Conservation (phyloP, 768 basidiomycete genomes). For the Pholiota microspora region DNA sequence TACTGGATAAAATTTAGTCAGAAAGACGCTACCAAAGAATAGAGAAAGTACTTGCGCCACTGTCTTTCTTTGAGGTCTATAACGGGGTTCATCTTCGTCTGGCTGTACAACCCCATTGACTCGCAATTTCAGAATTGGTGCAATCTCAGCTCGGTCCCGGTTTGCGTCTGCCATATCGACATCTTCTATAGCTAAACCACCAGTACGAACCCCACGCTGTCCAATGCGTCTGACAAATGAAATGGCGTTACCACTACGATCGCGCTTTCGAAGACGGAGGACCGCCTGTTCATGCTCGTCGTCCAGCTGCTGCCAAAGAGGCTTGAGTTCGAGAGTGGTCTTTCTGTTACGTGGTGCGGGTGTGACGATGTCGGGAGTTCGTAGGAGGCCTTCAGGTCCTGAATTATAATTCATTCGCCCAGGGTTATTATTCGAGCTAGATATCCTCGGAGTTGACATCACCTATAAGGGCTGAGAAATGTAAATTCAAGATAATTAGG, state of each 20-base stretch:
- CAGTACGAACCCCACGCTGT: not conserved
- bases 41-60: not conserved
- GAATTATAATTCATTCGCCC: not conserved
- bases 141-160: not conserved
- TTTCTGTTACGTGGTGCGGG: not conserved
- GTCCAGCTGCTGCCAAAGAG: not conserved
- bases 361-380: not conserved
- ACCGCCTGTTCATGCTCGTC: not conserved
- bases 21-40: not conserved
- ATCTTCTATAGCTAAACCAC: not conserved
- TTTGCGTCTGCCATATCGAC: not conserved
- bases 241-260: not conserved
- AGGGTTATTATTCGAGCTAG: no score
- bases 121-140: not conserved
- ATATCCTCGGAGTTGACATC: no score
- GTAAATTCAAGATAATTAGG: no score
- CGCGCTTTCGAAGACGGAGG: not conserved
- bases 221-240: not conserved
- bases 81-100: not conserved
- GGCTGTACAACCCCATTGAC: not conserved
- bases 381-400: not conserved
- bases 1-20: not conserved
- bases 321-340: conserved; percentile 1
- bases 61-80: not conserved
- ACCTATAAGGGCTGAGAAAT: no score